These are phyloP conservation scores for Apiospora rasikravindrae DNA, from an alignment of 2,329 filamentous ascomycete species.

Conservation along the genomic window DNA sequence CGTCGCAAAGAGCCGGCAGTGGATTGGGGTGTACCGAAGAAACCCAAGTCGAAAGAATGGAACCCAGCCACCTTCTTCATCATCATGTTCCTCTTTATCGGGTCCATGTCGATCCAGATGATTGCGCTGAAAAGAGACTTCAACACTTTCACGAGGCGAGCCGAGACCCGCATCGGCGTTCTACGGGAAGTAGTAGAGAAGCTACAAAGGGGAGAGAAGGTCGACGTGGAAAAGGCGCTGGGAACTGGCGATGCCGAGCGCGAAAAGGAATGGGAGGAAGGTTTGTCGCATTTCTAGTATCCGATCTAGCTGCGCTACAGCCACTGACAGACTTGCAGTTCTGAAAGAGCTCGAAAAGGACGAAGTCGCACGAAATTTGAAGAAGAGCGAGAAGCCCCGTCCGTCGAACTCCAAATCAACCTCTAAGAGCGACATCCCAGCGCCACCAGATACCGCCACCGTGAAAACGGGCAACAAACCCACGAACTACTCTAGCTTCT, in stretches of 20 bases:
- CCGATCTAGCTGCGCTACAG: background rate
- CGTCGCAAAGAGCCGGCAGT: constrained; percentile 43
- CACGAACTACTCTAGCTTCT: constrained; percentile 53
- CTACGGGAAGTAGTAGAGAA: constrained; percentile 77
- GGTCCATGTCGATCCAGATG: constrained; percentile 94
- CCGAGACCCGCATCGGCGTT: constrained; percentile 78
- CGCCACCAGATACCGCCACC: constrained; percentile 27
- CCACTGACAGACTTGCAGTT: constrained; percentile 48
- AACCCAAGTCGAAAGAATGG: constrained; percentile 66
- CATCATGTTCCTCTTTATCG: constrained; percentile 82
- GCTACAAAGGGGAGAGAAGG: constrained; percentile 73
- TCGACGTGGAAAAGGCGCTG: constrained; percentile 83
- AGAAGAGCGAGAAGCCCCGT: constrained; percentile 50
- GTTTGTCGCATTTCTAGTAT: constrained; percentile 38
- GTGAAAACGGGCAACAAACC: constrained; percentile 30
- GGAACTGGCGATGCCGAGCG: constrained; percentile 77
- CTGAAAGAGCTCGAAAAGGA: constrained; percentile 70
- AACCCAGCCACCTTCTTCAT: constrained; percentile 86
- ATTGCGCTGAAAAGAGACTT: constrained; percentile 80
- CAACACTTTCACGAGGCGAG: constrained; percentile 72
- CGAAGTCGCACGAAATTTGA: constrained; percentile 46
- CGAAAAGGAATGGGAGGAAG: constrained; percentile 88
- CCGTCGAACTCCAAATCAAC: constrained; percentile 39
- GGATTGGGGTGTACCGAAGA: constrained; percentile 39
- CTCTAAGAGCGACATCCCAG: background rate